Conservation (phyloP, 148 eudicot species). For the Arbutus unedo region DNA sequence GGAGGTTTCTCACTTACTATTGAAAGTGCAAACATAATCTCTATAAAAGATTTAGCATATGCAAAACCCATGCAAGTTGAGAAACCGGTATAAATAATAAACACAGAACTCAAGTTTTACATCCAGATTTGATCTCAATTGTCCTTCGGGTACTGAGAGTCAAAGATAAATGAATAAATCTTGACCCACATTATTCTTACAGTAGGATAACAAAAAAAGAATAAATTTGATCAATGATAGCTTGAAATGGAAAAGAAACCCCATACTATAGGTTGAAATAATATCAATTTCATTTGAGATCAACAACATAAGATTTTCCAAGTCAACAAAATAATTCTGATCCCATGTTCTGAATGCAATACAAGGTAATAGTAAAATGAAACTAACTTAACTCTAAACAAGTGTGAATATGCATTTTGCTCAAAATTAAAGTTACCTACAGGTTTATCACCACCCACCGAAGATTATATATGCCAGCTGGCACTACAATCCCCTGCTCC, state of each 20-base stretch:
- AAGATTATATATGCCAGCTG: conserved; percentile 16
- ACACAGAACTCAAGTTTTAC: neutral
- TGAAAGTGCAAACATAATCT: too few species aligned
- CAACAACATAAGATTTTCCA: neutral
- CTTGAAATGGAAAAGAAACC: neutral
- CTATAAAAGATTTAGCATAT: neutral
- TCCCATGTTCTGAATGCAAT: conserved; percentile 4
- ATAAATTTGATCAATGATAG: neutral
- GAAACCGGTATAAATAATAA: neutral
- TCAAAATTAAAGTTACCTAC: conserved; percentile 17
- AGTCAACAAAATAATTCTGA: conserved; percentile 4
- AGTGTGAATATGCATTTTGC: neutral
- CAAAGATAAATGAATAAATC: neutral
- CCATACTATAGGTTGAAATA: neutral
- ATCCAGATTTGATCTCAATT: neutral
- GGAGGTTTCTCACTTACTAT: too few species aligned
- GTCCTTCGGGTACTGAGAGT: neutral
- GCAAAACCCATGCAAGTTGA: neutral
- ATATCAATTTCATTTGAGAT: neutral
- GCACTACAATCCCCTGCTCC: conserved; percentile 27
- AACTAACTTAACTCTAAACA: neutral
- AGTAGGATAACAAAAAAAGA: neutral
- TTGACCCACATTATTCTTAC: neutral
- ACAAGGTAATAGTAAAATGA: neutral
- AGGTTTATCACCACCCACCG: neutral